Conservation (phyloP, 176 grass and related monocot species). For the Phoenix dactylifera region DNA sequence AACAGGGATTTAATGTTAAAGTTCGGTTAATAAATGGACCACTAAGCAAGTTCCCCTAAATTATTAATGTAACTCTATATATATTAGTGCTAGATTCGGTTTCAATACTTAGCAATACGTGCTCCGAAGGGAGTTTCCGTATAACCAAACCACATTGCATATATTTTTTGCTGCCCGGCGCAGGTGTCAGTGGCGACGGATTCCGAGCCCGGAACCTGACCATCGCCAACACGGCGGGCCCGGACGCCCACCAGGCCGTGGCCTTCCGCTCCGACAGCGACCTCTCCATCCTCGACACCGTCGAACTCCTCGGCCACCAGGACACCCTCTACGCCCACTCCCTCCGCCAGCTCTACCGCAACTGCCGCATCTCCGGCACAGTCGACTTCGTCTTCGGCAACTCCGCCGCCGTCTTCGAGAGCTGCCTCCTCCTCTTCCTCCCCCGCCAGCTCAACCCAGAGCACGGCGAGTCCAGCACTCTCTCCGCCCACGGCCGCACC, state of each 20-base stretch:
- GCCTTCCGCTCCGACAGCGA: constrained; percentile 78
- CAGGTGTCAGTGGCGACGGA: constrained; percentile 57
- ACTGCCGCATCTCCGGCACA: constrained; percentile 77
- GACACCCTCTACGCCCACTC: background rate
- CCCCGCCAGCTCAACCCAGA: constrained; percentile 62
- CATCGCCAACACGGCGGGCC: constrained; percentile 81
- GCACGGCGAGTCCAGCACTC: constrained; percentile 61
- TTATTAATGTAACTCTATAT: no score
- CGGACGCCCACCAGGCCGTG: constrained; percentile 90
- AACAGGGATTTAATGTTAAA: no score
- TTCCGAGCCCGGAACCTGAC: constrained; percentile 96
- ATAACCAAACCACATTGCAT: no score
- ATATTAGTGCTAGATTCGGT: no score
- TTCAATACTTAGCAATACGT: no score
- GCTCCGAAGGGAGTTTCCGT: no score
- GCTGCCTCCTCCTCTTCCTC: constrained; percentile 35
- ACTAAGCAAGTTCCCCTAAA: no score
- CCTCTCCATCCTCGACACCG: constrained; percentile 62
- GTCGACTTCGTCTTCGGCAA: constrained; percentile 99
- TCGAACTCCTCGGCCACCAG: constrained; percentile 40
- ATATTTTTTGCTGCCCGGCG: background rate
- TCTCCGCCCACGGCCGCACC: constrained; percentile 83
- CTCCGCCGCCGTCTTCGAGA: constrained; percentile 58
- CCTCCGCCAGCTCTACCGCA: constrained; percentile 6
- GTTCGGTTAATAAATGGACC: no score